phyloP scores from a whole-genome alignment of 371 early-diverging fungal species.

The Encephalitozoon romaleae region DNA sequence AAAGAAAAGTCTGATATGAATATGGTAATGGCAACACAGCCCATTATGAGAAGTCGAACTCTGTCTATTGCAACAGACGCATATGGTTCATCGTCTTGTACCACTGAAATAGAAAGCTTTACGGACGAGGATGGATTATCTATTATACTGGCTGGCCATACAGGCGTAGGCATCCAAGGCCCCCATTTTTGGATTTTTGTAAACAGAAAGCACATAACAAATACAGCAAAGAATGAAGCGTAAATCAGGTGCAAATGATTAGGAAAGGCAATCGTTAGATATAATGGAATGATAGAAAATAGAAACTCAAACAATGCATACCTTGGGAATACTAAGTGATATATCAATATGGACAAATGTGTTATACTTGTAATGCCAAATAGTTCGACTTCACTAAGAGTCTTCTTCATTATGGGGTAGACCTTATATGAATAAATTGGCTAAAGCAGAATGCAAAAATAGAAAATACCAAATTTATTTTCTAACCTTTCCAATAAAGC shows the following conservation, averaged over 20 bases:
- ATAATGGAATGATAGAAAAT: not conserved
- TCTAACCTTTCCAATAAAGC: conserved; percentile 69
- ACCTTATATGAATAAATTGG: not conserved
- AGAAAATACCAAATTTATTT: conserved; percentile 59
- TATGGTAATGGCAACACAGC: conserved; percentile 46
- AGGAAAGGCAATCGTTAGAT: not conserved
- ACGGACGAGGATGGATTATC: not conserved
- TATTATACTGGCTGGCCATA: not conserved
- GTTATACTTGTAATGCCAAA: not conserved
- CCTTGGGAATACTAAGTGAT: not conserved
- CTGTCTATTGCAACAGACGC: not conserved
- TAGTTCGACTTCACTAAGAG: not conserved
- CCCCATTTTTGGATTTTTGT: not conserved
- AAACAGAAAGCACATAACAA: not conserved
- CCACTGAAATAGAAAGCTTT: not conserved
- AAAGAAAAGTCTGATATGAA: conserved; percentile 53
- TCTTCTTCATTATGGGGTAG: not conserved
- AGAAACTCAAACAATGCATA: not conserved
- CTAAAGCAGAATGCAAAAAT: too few species aligned
- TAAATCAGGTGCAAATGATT: not conserved
- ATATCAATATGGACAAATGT: not conserved
- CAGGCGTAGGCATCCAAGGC: not conserved
- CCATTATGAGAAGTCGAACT: not conserved
- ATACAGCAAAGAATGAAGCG: not conserved
- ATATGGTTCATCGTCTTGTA: not conserved